Percentiles rank a stretch among this genome's conserved stretches.
Evolutionary conservation across 129 eudicot species (phyloP).

Genomic region (Flaveria robusta): DNA sequence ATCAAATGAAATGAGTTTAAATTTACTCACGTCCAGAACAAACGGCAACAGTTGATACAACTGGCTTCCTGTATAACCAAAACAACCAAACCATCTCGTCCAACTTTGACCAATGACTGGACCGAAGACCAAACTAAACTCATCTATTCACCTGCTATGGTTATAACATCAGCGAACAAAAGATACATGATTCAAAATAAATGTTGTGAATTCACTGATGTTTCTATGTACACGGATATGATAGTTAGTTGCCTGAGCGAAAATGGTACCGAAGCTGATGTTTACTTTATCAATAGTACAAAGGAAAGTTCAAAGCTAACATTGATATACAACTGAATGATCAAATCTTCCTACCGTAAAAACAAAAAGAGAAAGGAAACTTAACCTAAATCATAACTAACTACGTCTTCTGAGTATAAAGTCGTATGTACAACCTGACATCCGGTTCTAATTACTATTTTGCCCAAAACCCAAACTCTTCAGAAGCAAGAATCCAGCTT

Average conservation of each 20-base stretch:
- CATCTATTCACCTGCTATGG: too few species aligned
- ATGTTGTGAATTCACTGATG: neutral
- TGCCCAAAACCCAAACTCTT: constrained; percentile 6
- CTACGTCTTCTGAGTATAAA: neutral
- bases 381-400: neutral
- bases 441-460: neutral
- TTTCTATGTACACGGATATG: neutral
- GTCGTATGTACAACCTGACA: constrained; percentile 12
- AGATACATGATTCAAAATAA: neutral
- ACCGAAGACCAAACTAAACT: too few species aligned
- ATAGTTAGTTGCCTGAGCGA: neutral
- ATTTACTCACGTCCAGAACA: neutral
- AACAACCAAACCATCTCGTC: too few species aligned
- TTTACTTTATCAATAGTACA: neutral
- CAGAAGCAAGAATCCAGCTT: constrained; percentile 4
- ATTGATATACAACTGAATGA: neutral
- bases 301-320: neutral
- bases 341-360: neutral
- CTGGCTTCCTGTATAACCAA: too few species aligned
- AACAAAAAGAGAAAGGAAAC: neutral
- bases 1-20: neutral
- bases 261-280: neutral
- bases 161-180: too few species aligned
- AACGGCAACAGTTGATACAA: too few species aligned
- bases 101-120: too few species aligned